These are phyloP conservation scores for Margaritispora aquatica DNA, from an alignment of 495 filamentous ascomycete species.

Conservation along the genomic window DNA sequence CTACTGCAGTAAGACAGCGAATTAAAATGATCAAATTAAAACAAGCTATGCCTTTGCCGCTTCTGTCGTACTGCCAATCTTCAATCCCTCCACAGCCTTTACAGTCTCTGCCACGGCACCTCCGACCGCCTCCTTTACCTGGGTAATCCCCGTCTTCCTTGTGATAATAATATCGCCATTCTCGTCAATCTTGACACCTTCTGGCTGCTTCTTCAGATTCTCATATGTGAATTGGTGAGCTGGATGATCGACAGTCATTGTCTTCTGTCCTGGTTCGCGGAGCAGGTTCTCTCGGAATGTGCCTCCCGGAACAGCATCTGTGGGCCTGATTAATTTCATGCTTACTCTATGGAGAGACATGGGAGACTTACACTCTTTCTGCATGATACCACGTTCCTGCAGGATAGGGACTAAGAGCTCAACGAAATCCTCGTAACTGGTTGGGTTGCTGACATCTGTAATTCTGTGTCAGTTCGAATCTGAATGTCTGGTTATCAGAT, in stretches of 20 bases:
- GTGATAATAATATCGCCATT: background rate
- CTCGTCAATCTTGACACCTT: background rate
- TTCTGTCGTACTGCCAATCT: background rate
- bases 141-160: background rate
- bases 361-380: background rate
- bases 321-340: background rate
- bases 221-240: background rate
- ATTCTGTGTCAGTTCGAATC: background rate
- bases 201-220: background rate
- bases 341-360: background rate
- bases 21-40: too few species aligned
- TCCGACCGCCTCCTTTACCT: too few species aligned
- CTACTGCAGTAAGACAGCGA: too few species aligned
- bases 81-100: background rate
- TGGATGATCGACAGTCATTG: background rate
- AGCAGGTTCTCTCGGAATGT: background rate
- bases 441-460: conserved; percentile 12
- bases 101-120: too few species aligned
- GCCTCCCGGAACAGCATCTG: background rate
- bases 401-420: background rate
- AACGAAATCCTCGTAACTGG: background rate
- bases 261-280: background rate
- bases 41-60: background rate
- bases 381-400: background rate
- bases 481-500: background rate